Conservation (phyloP, 306 rosid species). For the Cicer bijugum region DNA sequence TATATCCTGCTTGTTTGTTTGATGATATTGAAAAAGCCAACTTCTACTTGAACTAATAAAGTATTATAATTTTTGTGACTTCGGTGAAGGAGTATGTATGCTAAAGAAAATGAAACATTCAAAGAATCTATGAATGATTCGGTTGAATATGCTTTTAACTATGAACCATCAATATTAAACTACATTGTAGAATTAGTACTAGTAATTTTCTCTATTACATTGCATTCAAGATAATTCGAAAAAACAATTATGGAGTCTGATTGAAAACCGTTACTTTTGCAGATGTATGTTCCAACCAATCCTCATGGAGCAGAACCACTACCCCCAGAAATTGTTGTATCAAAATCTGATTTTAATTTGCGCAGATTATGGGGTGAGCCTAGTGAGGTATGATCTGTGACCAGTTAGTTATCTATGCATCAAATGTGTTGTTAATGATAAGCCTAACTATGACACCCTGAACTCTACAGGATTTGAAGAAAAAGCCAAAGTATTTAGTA, state of each 20-base stretch:
- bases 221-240: background rate
- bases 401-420: background rate
- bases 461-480: slow-evolving; percentile 77
- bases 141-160: too few species aligned
- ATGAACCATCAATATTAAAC: too few species aligned
- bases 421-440: slow-evolving; percentile 9
- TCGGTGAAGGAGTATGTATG: too few species aligned
- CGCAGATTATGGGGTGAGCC: slow-evolving; percentile 97
- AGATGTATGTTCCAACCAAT: slow-evolving; percentile 82
- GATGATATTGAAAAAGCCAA: too few species aligned
- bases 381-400: slow-evolving; percentile 68
- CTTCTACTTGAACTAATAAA: too few species aligned
- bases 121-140: too few species aligned
- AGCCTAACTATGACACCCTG: slow-evolving; percentile 40
- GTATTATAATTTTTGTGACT: too few species aligned
- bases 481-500: slow-evolving; percentile 84
- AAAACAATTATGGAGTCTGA: slow-evolving; percentile 30
- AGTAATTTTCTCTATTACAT: too few species aligned
- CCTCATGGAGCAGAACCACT: slow-evolving; percentile 90
- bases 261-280: slow-evolving; percentile 34
- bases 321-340: slow-evolving; percentile 81
- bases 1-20: too few species aligned
- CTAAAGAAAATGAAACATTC: too few species aligned
- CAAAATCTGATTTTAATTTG: slow-evolving; percentile 79
- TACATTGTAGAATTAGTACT: too few species aligned